Evolutionary conservation across 495 filamentous ascomycete species (phyloP), one percentile per base, ranked within the genome.

Genomic region (Echria macrotheca): DNA sequence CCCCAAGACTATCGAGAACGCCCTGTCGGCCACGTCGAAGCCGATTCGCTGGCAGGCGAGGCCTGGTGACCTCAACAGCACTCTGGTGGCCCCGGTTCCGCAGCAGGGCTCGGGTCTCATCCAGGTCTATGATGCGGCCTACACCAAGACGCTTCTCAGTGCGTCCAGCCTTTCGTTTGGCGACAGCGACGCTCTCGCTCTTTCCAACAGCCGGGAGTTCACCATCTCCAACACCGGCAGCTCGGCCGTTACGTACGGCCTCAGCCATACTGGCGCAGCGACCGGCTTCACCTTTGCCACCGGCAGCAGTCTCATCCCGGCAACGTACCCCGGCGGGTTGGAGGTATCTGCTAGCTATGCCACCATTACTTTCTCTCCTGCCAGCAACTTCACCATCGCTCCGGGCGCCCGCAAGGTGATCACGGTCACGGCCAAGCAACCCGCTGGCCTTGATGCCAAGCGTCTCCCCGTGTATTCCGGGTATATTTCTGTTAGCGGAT

Each of bases 81-180:
- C 63, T 8, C 61, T 68, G 31, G 67, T 80, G 5, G 77, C 75
- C 1, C 75, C 79, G 1, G 73, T 82, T 5, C 56, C 70, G 3
- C 78, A 83, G 52, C 76, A 81, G 52, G 80, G 79, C 15, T 73
- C 58, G 31, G 79, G 80, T 11, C 63, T 81, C 17, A 63, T 82
- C 25, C 73, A 82, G 52, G 78, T 76, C 7, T 76, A 72, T 55
- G 73, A 80, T 26, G 74, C 74, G 18, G 73, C 78, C n/a, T 70
- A 75, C 51, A 64, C 73, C 10, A 76, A 69, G 5, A 79, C 75
- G 4, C 62, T 74, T 11, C 61, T 81, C 40, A 72, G 69, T 56
- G 67, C 72, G 11, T 76, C 73, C 21, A 77, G 69, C 55, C 66
- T 81, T 28, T 70, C 75, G 15, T 79, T 81, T 62, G 80, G 80